Conservation (phyloP, 192 early-diverging fungal species). For the Umbelopsis ramanniana region DNA sequence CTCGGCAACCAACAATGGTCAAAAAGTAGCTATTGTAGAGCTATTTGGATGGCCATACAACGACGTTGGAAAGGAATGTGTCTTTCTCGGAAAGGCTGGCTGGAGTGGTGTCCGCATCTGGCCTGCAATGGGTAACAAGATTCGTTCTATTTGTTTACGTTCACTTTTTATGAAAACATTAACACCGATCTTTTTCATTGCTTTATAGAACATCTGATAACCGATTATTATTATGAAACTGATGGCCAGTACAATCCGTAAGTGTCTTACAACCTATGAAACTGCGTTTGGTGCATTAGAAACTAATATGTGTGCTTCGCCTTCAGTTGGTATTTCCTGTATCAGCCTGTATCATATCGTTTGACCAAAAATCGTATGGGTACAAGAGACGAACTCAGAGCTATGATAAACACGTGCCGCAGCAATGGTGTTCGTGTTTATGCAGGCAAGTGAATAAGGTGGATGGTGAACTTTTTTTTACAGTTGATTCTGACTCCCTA, state of each 20-base stretch:
- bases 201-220: neutral
- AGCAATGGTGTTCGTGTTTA: conserved; percentile 2
- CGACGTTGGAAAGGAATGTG: neutral
- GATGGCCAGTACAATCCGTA: conserved; percentile 5
- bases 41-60: conserved; percentile 18
- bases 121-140: neutral
- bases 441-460: neutral
- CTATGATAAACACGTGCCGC: neutral
- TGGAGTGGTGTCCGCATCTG: conserved; percentile 9
- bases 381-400: neutral
- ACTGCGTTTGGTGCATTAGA: neutral
- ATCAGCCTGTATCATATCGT: neutral
- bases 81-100: neutral
- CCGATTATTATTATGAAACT: conserved; percentile 10
- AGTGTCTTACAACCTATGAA: neutral
- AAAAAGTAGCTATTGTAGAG: conserved; percentile 1
- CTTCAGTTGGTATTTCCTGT: neutral
- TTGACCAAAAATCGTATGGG: conserved; percentile 4
- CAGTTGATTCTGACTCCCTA: neutral
- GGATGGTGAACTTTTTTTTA: neutral
- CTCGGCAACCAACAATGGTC: conserved; percentile 1
- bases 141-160: neutral
- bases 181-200: too few species aligned
- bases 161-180: too few species aligned
- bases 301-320: neutral